phyloP scores from a whole-genome alignment of 192 early-diverging fungal species.

The Paraglomus brasilianum region DNA sequence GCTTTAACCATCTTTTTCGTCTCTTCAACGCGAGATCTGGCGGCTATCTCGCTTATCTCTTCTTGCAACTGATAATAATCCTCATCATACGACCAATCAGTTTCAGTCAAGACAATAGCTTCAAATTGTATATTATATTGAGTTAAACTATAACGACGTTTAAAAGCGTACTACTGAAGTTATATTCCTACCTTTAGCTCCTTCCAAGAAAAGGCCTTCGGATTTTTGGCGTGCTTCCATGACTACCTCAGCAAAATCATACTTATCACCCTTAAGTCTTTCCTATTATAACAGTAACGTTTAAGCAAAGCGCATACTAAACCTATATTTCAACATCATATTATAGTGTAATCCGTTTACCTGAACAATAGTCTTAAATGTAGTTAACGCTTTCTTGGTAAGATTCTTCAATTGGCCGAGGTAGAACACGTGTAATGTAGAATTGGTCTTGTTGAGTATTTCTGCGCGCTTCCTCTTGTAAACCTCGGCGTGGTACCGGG shows the following conservation, averaged over 20 bases:
- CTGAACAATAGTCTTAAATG: slow-evolving; percentile 62
- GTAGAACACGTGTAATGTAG: slow-evolving; percentile 74
- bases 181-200: slow-evolving; percentile 31
- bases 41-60: slow-evolving; percentile 61
- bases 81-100: slow-evolving; percentile 70
- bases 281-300: slow-evolving; percentile 20
- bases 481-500: slow-evolving; percentile 84
- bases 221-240: slow-evolving; percentile 28
- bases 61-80: slow-evolving; percentile 55
- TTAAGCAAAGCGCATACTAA: background rate
- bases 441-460: slow-evolving; percentile 74
- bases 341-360: slow-evolving; percentile 14
- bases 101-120: slow-evolving; percentile 58
- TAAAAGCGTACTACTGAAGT: background rate
- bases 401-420: slow-evolving; percentile 88
- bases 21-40: slow-evolving; percentile 63
- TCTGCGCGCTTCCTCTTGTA: slow-evolving; percentile 86
- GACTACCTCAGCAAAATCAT: slow-evolving; percentile 68
- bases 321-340: background rate
- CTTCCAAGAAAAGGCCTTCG: slow-evolving; percentile 30
- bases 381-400: slow-evolving; percentile 64
- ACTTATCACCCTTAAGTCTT: slow-evolving; percentile 52
- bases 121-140: slow-evolving; percentile 42
- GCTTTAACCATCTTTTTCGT: slow-evolving; percentile 62
- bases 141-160: slow-evolving; percentile 30